phyloP scores from a whole-genome alignment of 140 eudicot species.

The Stevia rebaudiana region DNA sequence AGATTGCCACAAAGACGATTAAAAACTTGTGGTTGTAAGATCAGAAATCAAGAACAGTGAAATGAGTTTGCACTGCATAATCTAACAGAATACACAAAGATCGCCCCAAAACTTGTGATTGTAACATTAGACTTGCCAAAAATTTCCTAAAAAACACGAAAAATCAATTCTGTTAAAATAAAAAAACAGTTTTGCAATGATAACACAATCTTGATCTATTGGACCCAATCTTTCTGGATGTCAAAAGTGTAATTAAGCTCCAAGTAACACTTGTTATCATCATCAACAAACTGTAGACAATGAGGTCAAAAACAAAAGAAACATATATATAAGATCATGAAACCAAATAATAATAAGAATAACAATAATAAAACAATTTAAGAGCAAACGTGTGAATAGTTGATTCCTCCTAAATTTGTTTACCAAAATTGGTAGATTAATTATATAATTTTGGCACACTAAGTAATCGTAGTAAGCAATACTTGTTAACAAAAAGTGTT shows the following conservation, averaged over 20 bases:
- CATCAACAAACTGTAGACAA: constrained; percentile 63
- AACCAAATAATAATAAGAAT: neutral
- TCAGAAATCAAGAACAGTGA: constrained; percentile 5
- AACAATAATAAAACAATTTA: neutral
- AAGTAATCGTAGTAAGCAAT: neutral
- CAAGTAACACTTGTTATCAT: constrained; percentile 80
- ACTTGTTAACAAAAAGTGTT: neutral
- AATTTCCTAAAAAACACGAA: constrained; percentile 11
- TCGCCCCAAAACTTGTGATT: constrained; percentile 11
- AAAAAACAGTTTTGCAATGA: constrained; percentile 8
- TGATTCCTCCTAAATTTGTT: neutral
- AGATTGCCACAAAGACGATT: no score
- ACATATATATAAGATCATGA: neutral
- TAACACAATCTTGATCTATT: constrained; percentile 4
- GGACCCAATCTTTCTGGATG: constrained; percentile 77
- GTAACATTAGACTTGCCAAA: constrained; percentile 20
- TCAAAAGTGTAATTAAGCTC: constrained; percentile 87
- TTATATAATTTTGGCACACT: neutral
- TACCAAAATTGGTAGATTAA: neutral
- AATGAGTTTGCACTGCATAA: constrained; percentile 17
- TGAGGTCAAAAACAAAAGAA: neutral
- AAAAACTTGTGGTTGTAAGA: no score
- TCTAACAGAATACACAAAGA: constrained; percentile 21
- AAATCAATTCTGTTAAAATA: constrained; percentile 6
- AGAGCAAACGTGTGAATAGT: neutral